Base-by-base conservation (phyloP, 257 asterid species). In the Cordia subcordata region DNA sequence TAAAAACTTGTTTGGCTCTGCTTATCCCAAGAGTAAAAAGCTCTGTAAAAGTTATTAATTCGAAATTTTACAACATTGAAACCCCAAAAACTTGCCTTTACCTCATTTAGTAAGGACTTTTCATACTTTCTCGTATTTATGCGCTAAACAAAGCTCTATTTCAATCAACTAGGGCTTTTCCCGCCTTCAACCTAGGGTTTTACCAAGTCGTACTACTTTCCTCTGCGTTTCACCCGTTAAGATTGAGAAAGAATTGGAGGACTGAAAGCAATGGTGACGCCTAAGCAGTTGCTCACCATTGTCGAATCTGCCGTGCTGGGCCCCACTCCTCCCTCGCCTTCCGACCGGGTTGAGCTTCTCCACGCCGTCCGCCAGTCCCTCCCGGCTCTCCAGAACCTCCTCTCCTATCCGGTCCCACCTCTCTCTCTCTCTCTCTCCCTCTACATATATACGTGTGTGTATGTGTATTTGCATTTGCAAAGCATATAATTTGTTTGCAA, bases 301-400 rank as follows among this genome's bases (percentile, higher is more conserved):
- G 69, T 86, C 51, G 96, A 86, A 72, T 79, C 95, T 16, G 58
- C 89, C 10, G 65, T 88, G 50, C 75, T 88, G 58, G 79, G 79
- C 5, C 79, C 79, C 53, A 71, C 75, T n/a, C 80, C 93, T 55
- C 87, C 96, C 67, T 57, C 95, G 47, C 86, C 99, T 55, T 72
- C 93, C 27, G 87, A 88, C 76, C 79, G 96, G 68, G 74, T 92
- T 38, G 91, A 88, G 68, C 91, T 92, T 72, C 60, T 86, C 60
- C 96, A 84, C 71, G 87, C 94, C 75, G 63, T 92, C 74, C 96
- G 96, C 54, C 76, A 65, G 39, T 82, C 85, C 38, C 83, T 81
- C 37, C 85, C 93, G 16, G 71, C 89, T 63, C 77, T 88, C 70
- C 83, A 76, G 20, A 56, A 86, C 35, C 85, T 88, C 38, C 85